Evolutionary conservation across 1,139 yeast genomes (phyloP), one percentile per base, ranked within the genome.

Genomic region (Kodamaea arcana): DNA sequence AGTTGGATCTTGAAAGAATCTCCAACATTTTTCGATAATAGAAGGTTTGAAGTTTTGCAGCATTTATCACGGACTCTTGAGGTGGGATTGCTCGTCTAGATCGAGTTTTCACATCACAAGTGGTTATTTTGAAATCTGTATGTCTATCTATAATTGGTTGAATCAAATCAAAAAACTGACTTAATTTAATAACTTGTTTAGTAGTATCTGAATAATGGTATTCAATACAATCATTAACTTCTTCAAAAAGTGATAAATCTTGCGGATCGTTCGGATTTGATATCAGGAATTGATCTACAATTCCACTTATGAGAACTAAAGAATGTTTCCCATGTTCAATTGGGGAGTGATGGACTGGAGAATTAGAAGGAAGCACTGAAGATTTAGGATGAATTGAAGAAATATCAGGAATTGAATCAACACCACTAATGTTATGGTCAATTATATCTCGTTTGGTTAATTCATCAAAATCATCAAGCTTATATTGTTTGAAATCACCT

Each of bases 71-170:
- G 13, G 75, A 65, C 5, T 48, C 46, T 50, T 71, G 80, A 2
- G 39, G 32, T 0, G 87, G 86, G 2, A 72, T 41, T 2, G 43
- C 44, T 31, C 59, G 59, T 29, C 48, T 46, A 1, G 62, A 50
- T 36, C 87, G 58, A 0, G 88, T 80, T 48, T 81, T 81, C 20
- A 80, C 72, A 54, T 83, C 92, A 30, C 72, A 60, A 4, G 43
- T 34, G 4, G 18, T 27, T 3, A 47, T 20, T 15, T 35, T 37
- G 30, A 34, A 45, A 1, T 35, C 12, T 5, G 13, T 15, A 34
- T 53, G 47, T 12, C 49, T 43, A 1, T 41, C 34, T 3, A 58
- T 40, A 1, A 63, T 42, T 6, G 44, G 31, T 2, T 41, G 33
- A 1, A 50, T 38, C 2, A 46, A 40, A 3, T 40, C 39, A 3